Evolutionary conservation across 768 basidiomycete genomes (phyloP), one percentile per base, ranked within the genome.

Genomic region (Rhizopogon vesiculosus): DNA sequence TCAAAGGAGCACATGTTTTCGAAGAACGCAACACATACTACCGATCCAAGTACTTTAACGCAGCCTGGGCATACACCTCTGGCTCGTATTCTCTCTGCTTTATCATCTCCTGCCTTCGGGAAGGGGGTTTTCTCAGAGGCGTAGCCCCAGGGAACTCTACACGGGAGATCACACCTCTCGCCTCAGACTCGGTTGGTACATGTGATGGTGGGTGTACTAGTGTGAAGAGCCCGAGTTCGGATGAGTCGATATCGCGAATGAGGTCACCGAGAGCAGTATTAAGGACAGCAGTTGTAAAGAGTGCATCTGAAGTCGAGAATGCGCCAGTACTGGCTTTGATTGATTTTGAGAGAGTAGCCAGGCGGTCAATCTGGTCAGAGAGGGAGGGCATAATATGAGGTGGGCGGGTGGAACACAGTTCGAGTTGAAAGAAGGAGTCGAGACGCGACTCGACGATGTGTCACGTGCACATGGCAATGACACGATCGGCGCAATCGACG

Each of bases 181-280:
- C 62, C 33, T 76, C 76, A 35, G 64, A 69, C 10, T 69, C 69
- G 28, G 68, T 69, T 18, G 63, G 53, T 1, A 59, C 40, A n/a
- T 52, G 48, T 16, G 56, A 56, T 38, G 61, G 68, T 41, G 65
- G 69, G 5, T 69, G 65, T 2, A 79, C 72, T 51, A 90, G 77
- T 7, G 78, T 83, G 71, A 91, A 91, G 25, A 92, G 81, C 39
- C 89, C 89, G 28, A 90, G 78, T 64, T 92, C 90, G 5, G 89
- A 83, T 8, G 85, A 75, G 60, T 91, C 89, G 57, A 86, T 76
- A 62, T 91, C 90, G 63, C 90, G 87, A 57, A 91, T 89, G 58
- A 91, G 82, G 63, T 91, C 86, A 42, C 85, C 85, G 8, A 91
- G 78, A 50, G 78, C 70, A 0, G 83, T 77, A 18, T 76, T 60